phyloP scores from a whole-genome alignment of 2,329 filamentous ascomycete genomes.

The Fusarium tupiense region DNA sequence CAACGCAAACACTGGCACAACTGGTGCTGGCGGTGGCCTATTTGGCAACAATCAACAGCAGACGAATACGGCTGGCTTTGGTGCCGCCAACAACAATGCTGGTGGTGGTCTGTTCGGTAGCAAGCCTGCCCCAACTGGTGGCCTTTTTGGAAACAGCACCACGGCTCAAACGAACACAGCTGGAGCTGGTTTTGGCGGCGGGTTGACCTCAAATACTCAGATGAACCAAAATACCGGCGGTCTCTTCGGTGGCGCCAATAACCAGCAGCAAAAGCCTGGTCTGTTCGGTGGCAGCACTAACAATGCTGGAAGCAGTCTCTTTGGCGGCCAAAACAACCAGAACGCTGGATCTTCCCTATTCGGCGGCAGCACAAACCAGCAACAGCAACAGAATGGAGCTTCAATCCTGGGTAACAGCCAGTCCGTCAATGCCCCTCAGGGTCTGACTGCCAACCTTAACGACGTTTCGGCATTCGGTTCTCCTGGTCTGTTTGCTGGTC shows the following conservation, averaged over 20 bases:
- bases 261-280: constrained; percentile 54
- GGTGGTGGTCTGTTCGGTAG: constrained; percentile 54
- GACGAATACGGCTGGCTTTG: constrained; percentile 46
- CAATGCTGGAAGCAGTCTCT: constrained; percentile 60
- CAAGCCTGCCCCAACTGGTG: constrained; percentile 50
- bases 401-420: constrained; percentile 69
- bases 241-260: constrained; percentile 59
- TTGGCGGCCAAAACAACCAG: constrained; percentile 61
- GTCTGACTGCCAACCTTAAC: constrained; percentile 80
- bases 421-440: constrained; percentile 64
- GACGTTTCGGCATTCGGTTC: constrained; percentile 92
- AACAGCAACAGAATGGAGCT: constrained; percentile 61
- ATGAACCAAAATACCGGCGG: constrained; percentile 52
- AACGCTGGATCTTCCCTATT: constrained; percentile 57
- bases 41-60: constrained; percentile 56
- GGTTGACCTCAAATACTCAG: constrained; percentile 50
- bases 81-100: constrained; percentile 45
- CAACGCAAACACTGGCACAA: constrained; percentile 11
- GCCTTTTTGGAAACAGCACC: constrained; percentile 53
- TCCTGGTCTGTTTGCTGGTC: constrained; percentile 82
- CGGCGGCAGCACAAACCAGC: constrained; percentile 56
- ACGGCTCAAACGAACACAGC: constrained; percentile 49
- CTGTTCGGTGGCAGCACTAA: constrained; percentile 63
- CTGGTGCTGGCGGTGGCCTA: constrained; percentile 46
- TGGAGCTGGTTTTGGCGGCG: constrained; percentile 57